These are phyloP conservation scores for Aspergillus ustus DNA, from an alignment of 2,329 filamentous ascomycete genomes.

Conservation along the genomic window DNA sequence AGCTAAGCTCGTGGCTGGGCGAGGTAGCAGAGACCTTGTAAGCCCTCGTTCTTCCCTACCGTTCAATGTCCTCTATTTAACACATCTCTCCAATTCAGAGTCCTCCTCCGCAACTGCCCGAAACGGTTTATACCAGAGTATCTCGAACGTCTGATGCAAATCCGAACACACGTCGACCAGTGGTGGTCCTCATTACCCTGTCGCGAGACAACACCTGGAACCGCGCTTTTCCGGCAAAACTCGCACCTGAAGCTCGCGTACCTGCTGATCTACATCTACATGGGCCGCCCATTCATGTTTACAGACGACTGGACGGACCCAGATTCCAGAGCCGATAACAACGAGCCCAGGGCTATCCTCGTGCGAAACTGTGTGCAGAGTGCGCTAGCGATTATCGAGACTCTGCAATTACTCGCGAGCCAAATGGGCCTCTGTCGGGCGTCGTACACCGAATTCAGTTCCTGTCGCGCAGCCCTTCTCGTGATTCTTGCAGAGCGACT, in stretches of 20 bases:
- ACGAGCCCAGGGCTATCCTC: not conserved
- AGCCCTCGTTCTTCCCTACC: not conserved
- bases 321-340: not conserved
- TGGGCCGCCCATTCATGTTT: conserved; percentile 6
- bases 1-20: not conserved
- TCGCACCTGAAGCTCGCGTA: conserved; percentile 1
- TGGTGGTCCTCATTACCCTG: not conserved
- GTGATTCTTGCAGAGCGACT: conserved; percentile 1
- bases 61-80: not conserved
- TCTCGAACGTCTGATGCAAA: not conserved
- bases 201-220: not conserved
- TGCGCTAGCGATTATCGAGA: not conserved
- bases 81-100: not conserved
- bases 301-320: not conserved
- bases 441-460: conserved; percentile 7
- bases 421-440: not conserved
- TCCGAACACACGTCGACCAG: not conserved
- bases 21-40: conserved; percentile 1
- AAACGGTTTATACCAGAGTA: not conserved
- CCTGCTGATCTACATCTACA: not conserved
- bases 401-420: not conserved
- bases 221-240: not conserved
- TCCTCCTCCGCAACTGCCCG: not conserved
- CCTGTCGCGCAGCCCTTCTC: not conserved
- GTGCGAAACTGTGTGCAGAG: not conserved